Percentiles rank a stretch among this genome's conserved stretches.
phyloP scores from a whole-genome alignment of 2,329 filamentous ascomycete genomes.

The Raffaelea arxii region DNA sequence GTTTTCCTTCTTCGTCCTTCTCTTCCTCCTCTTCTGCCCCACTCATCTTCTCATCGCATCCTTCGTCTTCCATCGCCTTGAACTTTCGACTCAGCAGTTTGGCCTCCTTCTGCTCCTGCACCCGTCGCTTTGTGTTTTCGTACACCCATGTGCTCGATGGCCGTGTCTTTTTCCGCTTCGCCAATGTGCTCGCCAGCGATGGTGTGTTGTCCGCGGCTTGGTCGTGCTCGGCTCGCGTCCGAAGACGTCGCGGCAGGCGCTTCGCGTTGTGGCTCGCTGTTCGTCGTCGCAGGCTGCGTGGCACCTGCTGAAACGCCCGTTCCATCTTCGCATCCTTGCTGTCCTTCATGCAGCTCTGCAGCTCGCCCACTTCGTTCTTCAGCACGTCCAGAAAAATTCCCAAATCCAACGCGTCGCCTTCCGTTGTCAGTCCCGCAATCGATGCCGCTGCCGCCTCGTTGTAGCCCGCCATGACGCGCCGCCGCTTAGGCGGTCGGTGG shows the following conservation, averaged over 20 bases:
- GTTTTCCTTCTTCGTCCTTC: not conserved
- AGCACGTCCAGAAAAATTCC: conserved; percentile 75
- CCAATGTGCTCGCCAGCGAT: conserved; percentile 56
- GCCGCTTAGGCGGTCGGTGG: conserved; percentile 30
- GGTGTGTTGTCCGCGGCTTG: conserved; percentile 91
- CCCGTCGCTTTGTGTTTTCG: conserved; percentile 19
- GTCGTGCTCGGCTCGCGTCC: conserved; percentile 57
- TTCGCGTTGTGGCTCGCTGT: conserved; percentile 95
- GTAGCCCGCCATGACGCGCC: conserved; percentile 34
- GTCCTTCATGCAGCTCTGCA: conserved; percentile 72
- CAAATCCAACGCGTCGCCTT: conserved; percentile 73
- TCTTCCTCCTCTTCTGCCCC: not conserved
- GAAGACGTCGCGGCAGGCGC: conserved; percentile 70
- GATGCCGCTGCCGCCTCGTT: conserved; percentile 38
- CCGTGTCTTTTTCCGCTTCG: conserved; percentile 36
- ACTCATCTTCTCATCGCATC: not conserved
- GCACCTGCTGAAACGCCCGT: conserved; percentile 74
- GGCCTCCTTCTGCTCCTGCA: conserved; percentile 14
- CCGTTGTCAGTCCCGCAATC: conserved; percentile 28
- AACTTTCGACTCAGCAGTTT: conserved; percentile 7
- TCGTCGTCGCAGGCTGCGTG: conserved; percentile 70
- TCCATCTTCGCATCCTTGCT: conserved; percentile 48
- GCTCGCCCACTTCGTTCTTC: conserved; percentile 78
- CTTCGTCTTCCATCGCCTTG: conserved; percentile 9
- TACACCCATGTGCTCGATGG: conserved; percentile 11